Percentiles rank a stretch among this genome's conserved stretches.
phyloP scores from a whole-genome alignment of 2,329 filamentous ascomycete genomes.

The Cordyceps pruinosa region DNA sequence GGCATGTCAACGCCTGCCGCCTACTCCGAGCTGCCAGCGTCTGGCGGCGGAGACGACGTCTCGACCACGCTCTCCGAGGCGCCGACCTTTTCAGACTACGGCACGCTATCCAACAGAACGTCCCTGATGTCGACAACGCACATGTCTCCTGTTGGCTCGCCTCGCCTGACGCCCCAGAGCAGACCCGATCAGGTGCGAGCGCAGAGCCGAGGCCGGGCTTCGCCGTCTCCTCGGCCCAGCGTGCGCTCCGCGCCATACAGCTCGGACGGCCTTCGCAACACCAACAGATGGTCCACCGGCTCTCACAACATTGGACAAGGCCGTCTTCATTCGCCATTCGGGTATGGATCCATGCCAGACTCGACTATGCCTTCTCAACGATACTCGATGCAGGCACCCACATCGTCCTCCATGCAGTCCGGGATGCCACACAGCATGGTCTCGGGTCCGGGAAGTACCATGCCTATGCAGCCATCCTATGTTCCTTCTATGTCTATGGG shows the following conservation, averaged over 20 bases:
- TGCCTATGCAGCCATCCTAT: constrained; percentile 37
- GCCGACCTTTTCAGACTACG: constrained; percentile 62
- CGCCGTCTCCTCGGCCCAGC: constrained; percentile 62
- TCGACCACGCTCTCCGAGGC: constrained; percentile 60
- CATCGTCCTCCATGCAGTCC: not conserved
- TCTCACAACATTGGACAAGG: constrained; percentile 55
- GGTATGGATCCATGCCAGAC: constrained; percentile 56
- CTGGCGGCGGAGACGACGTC: constrained; percentile 51
- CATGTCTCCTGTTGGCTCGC: constrained; percentile 66
- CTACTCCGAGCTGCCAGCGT: constrained; percentile 61
- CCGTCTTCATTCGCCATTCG: constrained; percentile 52
- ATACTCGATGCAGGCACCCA: constrained; percentile 44
- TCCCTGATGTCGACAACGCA: constrained; percentile 66
- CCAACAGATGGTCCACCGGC: constrained; percentile 73
- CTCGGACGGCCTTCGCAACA: constrained; percentile 57
- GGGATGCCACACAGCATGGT: constrained; percentile 3
- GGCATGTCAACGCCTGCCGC: constrained; percentile 61
- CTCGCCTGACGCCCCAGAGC: constrained; percentile 55
- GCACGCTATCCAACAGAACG: constrained; percentile 58
- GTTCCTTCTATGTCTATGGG: constrained; percentile 25
- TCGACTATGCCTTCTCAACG: constrained; percentile 50
- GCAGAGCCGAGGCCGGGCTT: constrained; percentile 62
- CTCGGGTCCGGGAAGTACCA: constrained; percentile 37
- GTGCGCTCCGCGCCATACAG: constrained; percentile 65
- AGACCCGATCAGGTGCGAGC: constrained; percentile 55